Conservation (phyloP, 192 early-diverging fungal genomes). For the Linderina pennispora region DNA sequence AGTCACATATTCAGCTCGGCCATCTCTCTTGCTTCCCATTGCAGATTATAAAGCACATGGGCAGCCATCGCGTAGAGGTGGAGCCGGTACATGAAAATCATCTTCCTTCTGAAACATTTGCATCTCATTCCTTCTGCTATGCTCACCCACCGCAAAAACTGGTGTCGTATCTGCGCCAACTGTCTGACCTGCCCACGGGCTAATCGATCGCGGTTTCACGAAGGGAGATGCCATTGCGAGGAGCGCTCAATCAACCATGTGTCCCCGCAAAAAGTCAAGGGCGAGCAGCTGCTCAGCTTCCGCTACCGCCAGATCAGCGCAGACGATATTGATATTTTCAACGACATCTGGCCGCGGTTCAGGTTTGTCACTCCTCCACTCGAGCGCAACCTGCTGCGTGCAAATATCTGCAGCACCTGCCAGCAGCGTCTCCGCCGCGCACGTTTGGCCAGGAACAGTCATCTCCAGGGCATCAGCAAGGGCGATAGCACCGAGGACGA, state of each 20-base stretch:
- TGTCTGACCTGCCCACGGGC: slow-evolving; percentile 42
- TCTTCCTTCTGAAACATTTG: no score
- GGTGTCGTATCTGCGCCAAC: slow-evolving; percentile 40
- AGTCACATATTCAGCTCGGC: no score
- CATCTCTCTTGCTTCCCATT: no score
- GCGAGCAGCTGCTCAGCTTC: slow-evolving; percentile 38
- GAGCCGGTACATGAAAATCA: no score
- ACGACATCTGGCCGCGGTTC: slow-evolving; percentile 25
- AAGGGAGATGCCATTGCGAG: slow-evolving; percentile 21
- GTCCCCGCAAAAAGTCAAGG: slow-evolving; percentile 26
- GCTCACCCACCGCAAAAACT: slow-evolving; percentile 42
- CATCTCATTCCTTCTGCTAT: no score
- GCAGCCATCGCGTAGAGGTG: no score
- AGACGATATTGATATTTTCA: slow-evolving; percentile 35
- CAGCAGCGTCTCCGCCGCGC: slow-evolving; percentile 42
- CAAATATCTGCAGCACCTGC: slow-evolving; percentile 46
- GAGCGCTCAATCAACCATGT: slow-evolving; percentile 37
- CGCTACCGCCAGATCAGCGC: slow-evolving; percentile 45
- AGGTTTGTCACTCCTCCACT: slow-evolving; percentile 29
- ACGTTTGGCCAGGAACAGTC: slow-evolving; percentile 7
- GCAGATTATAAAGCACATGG: no score
- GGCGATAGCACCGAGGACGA: no score
- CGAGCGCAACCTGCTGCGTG: slow-evolving; percentile 31
- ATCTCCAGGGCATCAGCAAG: no score
- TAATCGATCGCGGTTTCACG: slow-evolving; percentile 20